These are phyloP conservation scores for Malus hybrid DNA, from an alignment of 331 rosid genomes.

Conservation along the genomic window DNA sequence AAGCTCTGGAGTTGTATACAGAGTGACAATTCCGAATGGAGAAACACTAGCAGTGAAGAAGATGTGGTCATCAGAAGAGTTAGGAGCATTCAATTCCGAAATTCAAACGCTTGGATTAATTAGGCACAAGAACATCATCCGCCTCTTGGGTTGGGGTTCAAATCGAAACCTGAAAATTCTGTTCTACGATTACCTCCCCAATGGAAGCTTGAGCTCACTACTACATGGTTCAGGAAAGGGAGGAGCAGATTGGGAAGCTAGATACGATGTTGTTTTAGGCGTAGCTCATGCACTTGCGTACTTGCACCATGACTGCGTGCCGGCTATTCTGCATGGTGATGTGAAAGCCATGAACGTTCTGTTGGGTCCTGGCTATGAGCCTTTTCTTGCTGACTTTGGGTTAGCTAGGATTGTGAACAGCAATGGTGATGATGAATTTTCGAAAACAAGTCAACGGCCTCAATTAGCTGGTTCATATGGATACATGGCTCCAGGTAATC, in stretches of 20 bases:
- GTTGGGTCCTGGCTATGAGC: constrained; percentile 52
- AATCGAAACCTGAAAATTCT: constrained; percentile 48
- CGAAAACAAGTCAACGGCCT: constrained; percentile 39
- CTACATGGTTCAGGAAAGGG: constrained; percentile 61
- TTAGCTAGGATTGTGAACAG: constrained; percentile 34
- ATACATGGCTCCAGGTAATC: constrained; percentile 89
- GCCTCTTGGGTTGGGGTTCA: constrained; percentile 66
- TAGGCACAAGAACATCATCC: constrained; percentile 62
- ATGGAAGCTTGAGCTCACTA: constrained; percentile 78
- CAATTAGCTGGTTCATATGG: constrained; percentile 69
- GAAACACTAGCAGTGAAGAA: constrained; percentile 63
- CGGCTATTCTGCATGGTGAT: constrained; percentile 78
- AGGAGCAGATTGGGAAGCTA: constrained; percentile 65
- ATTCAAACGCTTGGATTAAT: constrained; percentile 49
- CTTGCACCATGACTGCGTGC: constrained; percentile 81
- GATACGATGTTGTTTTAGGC: constrained; percentile 58
- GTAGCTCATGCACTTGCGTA: constrained; percentile 74
- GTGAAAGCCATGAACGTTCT: constrained; percentile 76
- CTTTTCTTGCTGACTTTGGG: constrained; percentile 75
- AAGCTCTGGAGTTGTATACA: constrained; percentile 77
- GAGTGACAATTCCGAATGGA: constrained; percentile 45
- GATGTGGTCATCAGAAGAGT: constrained; percentile 68
- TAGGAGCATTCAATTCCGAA: constrained; percentile 54
- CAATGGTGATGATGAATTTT: constrained; percentile 16
- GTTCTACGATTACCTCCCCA: constrained; percentile 70